Evolutionary conservation across 495 filamentous ascomycete species (phyloP).

Genomic region (Penicillium herquei): DNA sequence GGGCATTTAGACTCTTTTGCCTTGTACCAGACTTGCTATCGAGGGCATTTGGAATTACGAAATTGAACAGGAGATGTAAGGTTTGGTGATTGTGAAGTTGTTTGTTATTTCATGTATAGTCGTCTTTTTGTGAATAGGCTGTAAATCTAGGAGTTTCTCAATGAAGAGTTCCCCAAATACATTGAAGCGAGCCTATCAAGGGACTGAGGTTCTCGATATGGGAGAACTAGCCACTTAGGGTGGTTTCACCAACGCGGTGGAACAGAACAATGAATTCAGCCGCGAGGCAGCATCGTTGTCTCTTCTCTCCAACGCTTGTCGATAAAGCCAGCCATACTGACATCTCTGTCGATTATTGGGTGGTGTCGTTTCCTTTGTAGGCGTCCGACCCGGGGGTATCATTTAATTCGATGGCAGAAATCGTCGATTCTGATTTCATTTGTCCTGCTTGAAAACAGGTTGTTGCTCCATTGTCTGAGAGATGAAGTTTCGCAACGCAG

Average conservation of each 20-base stretch:
- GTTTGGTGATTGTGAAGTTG: neutral
- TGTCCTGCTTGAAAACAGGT: conserved; percentile 53
- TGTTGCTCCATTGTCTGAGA: conserved; percentile 73
- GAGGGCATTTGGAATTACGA: too few relatives aligned
- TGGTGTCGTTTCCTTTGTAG: neutral
- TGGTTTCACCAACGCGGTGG: neutral
- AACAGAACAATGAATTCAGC: neutral
- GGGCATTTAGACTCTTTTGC: too few relatives aligned
- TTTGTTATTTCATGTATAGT: neutral
- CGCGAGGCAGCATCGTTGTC: neutral
- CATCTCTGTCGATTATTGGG: neutral
- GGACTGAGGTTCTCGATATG: neutral
- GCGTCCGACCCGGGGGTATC: neutral
- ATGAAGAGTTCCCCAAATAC: neutral
- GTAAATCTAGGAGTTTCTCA: neutral
- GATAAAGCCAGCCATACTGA: too few relatives aligned
- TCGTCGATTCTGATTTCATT: conserved; percentile 18
- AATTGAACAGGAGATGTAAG: too few relatives aligned
- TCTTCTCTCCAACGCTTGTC: too few relatives aligned
- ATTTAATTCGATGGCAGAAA: neutral
- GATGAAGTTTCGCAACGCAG: conserved; percentile 66
- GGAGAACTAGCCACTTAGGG: neutral
- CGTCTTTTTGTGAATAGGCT: too few relatives aligned
- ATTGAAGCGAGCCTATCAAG: neutral
- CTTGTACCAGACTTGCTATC: too few relatives aligned